A percentile compares a stretch with the other conserved stretches of the same genome.
Conservation (phyloP, 495 filamentous ascomycete species). For the Penicillium cosmopolitanum region DNA sequence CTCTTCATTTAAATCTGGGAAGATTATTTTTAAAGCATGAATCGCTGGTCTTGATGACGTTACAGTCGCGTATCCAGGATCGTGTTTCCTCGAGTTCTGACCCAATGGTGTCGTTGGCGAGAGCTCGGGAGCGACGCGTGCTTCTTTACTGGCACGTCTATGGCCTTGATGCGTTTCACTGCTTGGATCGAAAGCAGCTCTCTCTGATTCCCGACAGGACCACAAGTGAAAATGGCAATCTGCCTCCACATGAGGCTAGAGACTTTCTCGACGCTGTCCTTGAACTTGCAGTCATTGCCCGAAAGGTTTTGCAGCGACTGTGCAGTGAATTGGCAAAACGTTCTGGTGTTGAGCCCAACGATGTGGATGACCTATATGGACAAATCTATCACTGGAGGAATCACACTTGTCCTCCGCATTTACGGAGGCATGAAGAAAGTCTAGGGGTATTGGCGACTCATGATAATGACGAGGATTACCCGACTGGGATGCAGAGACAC, state of each 20-base stretch:
- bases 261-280: conserved; percentile 18
- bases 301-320: conserved; percentile 8
- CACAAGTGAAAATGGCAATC: background rate
- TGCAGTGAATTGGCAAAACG: conserved; percentile 23
- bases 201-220: conserved; percentile 13
- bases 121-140: conserved; percentile 8
- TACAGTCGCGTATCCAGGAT: conserved; percentile 9
- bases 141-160: conserved; percentile 24
- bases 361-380: conserved; percentile 13
- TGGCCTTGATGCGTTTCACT: conserved; percentile 21
- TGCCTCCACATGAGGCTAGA: background rate
- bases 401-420: conserved; percentile 10
- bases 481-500: conserved; percentile 1
- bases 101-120: conserved; percentile 3
- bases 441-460: background rate
- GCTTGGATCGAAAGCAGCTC: conserved; percentile 17
- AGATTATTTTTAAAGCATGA: conserved; percentile 15
- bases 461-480: background rate
- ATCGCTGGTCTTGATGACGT: conserved; percentile 18
- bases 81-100: background rate
- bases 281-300: conserved; percentile 16
- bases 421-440: conserved; percentile 7
- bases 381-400: conserved; percentile 16
- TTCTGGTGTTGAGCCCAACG: conserved; percentile 9
- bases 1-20: conserved; percentile 9